A percentile compares a stretch with the other conserved stretches of the same genome.
phyloP scores from a whole-genome alignment of 2,329 filamentous ascomycete genomes.

The Boeremia lycopersici region DNA sequence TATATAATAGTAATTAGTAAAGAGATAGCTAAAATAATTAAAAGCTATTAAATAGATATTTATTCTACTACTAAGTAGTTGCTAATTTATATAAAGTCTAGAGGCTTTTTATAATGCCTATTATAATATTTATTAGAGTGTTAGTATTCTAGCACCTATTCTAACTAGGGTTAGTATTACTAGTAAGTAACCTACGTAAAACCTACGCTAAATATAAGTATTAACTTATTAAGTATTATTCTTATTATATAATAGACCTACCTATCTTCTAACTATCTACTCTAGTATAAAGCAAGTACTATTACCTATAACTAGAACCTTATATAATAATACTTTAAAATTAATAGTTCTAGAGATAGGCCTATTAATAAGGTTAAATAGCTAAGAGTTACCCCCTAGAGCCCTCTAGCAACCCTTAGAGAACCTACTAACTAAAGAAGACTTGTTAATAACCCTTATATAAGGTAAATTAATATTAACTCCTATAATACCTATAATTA shows the following conservation, averaged over 20 bases:
- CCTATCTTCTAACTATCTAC: not conserved
- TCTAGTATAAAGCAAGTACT: not conserved
- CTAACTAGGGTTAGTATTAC: too few species aligned
- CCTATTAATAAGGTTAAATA: too few species aligned
- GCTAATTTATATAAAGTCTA: not conserved
- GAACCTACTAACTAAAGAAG: not conserved
- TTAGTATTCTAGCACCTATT: too few species aligned
- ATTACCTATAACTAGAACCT: not conserved
- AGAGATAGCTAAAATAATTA: too few species aligned
- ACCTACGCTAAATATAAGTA: too few species aligned
- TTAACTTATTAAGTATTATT: not conserved
- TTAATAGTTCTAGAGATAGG: too few species aligned
- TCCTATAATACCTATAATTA: not conserved
- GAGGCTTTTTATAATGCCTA: not conserved
- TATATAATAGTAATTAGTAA: too few species aligned
- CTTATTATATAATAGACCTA: not conserved
- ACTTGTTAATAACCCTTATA: not conserved
- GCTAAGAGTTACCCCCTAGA: not conserved
- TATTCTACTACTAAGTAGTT: not conserved
- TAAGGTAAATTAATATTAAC: not conserved
- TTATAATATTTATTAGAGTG: not conserved
- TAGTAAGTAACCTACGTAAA: too few species aligned
- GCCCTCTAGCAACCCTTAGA: not conserved
- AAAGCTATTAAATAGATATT: too few species aligned
- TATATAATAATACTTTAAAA: too few species aligned